Percentiles rank a stretch among this genome's conserved stretches.
phyloP scores from a whole-genome alignment of 2,329 filamentous ascomycete species.

The Aspergillus sp. region DNA sequence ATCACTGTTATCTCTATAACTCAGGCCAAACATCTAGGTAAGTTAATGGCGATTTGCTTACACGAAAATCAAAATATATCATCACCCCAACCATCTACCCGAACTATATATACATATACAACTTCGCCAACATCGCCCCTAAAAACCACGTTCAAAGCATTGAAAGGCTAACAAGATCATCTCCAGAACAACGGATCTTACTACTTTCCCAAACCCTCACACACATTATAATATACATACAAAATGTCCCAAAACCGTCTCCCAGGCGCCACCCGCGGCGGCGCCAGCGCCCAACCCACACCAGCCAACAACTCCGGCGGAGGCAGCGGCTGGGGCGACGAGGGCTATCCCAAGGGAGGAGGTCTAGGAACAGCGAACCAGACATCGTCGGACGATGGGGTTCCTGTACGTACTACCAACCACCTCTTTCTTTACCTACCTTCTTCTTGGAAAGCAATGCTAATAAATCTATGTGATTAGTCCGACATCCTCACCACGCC shows the following conservation, averaged over 20 bases:
- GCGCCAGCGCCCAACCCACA: conserved; percentile 28
- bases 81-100: too few species aligned
- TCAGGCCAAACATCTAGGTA: not conserved
- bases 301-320: conserved; percentile 34
- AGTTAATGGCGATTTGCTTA: not conserved
- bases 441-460: not conserved
- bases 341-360: conserved; percentile 26
- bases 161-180: not conserved
- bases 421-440: not conserved
- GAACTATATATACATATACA: not conserved
- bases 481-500: not conserved
- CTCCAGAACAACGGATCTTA: not conserved
- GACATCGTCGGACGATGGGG: not conserved
- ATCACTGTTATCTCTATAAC: not conserved
- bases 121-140: not conserved
- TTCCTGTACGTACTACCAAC: conserved; percentile 21
- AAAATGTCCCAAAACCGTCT: conserved; percentile 18
- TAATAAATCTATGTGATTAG: not conserved
- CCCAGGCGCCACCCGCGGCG: conserved; percentile 24
- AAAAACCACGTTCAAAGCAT: not conserved
- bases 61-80: not conserved
- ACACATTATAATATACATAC: too few species aligned
- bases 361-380: not conserved
- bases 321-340: conserved; percentile 27
- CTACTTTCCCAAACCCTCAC: too few species aligned